phyloP scores from a whole-genome alignment of 1,284 basidiomycete genomes.

The Ceratobasidium sp. region DNA sequence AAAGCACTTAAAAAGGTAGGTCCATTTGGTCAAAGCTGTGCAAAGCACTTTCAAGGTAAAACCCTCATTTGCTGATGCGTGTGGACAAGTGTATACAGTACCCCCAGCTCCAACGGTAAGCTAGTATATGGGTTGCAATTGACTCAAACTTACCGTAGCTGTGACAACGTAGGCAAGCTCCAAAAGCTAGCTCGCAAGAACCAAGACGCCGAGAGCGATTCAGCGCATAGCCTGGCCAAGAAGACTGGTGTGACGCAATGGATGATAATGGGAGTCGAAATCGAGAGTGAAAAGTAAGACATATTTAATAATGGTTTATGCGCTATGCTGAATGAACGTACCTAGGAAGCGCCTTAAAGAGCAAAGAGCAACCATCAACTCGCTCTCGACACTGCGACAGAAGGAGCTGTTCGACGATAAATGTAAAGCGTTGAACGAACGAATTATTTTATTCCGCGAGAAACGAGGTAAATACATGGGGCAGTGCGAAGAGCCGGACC shows the following conservation, averaged over 20 bases:
- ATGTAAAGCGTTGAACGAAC: neutral
- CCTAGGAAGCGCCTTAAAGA: neutral
- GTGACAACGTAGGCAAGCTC: neutral
- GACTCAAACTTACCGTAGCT: neutral
- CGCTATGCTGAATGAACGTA: neutral
- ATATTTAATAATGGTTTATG: neutral
- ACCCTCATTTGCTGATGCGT: neutral
- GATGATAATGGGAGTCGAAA: slow-evolving; percentile 2
- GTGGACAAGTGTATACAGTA: too few relatives aligned
- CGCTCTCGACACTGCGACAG: neutral
- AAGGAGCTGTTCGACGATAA: neutral
- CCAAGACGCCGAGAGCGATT: neutral
- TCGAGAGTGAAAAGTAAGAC: slow-evolving; percentile 10
- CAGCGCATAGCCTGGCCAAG: neutral
- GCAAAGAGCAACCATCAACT: neutral
- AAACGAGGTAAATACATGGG: neutral
- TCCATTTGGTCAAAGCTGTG: too few relatives aligned
- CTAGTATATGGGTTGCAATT: too few relatives aligned
- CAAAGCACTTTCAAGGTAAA: too few relatives aligned
- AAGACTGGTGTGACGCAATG: slow-evolving; percentile 3
- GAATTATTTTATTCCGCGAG: neutral
- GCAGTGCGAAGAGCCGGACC: neutral
- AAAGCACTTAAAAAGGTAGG: too few relatives aligned
- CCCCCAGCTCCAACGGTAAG: too few relatives aligned
- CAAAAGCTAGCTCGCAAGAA: neutral